Conservation (phyloP, 139 green algal genomes). For the Chlamydomonas schloesseri region DNA sequence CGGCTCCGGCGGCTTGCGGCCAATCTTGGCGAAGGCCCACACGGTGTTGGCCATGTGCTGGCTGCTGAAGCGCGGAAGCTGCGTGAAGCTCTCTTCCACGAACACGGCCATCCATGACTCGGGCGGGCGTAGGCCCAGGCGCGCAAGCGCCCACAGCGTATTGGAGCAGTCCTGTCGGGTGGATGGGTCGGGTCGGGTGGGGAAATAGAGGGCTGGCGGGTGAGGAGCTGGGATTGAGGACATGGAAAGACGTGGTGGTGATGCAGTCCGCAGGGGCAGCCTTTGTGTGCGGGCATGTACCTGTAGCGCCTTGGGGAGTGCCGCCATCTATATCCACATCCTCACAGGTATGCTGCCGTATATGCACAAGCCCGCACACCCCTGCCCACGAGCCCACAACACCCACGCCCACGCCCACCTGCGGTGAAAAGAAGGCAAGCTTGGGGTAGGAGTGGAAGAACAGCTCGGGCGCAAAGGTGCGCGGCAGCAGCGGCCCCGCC, state of each 20-base stretch:
- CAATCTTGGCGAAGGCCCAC: constrained; percentile 50
- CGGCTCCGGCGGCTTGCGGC: constrained; percentile 16
- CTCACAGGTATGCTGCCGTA: too few species aligned
- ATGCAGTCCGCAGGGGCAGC: too few species aligned
- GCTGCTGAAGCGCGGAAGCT: constrained; percentile 41
- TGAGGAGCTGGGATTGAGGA: too few species aligned
- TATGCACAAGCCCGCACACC: background rate
- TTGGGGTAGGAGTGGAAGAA: constrained; percentile 45
- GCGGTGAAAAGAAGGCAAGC: constrained; percentile 38
- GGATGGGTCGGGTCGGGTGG: too few species aligned
- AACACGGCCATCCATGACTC: constrained; percentile 54
- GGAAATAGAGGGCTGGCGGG: too few species aligned
- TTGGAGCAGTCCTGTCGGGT: constrained; percentile 52
- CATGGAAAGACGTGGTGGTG: too few species aligned
- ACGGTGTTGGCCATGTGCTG: constrained; percentile 47
- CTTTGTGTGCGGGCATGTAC: too few species aligned
- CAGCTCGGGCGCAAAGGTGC: background rate
- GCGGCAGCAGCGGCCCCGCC: background rate
- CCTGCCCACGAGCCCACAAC: background rate
- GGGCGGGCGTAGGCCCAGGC: constrained; percentile 39
- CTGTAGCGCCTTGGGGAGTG: too few species aligned
- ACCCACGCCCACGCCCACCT: constrained; percentile 30
- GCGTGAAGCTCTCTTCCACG: constrained; percentile 46
- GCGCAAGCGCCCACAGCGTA: constrained; percentile 49
- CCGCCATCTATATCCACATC: too few species aligned